Base-by-base conservation (phyloP, 1,139 yeast species). In the Zygoascus meyerae region DNA sequence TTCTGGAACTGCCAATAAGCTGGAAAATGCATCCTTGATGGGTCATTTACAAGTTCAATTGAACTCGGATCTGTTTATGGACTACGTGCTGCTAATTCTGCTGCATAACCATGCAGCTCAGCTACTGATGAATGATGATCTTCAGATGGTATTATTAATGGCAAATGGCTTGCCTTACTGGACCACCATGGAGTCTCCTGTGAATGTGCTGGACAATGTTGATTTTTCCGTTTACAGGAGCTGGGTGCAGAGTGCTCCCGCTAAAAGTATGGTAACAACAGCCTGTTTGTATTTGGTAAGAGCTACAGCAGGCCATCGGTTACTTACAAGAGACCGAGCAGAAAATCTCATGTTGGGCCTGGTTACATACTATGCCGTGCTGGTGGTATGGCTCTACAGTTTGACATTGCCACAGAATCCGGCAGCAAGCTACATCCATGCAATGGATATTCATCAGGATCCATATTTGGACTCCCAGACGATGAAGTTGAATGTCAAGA, bases 111-210 rank as follows among this genome's bases (percentile, higher is more conserved):
- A 59, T 50, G 54, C 64, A 10, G 54, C 59, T 7, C 55, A 55
- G 48, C 51, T 63, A 17, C 47, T 54, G 40, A 59, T 61, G 45
- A 60, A 58, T 47, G 65, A 61, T 41, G 66, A 63, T 38, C 45
- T 63, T 34, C 55, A 56, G 18, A 31, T 48, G 29, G 42, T 48
- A 12, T 34, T 46, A 28, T 17, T 28, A 11, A 47, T 41, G 8
- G 51, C 49, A 11, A 48, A 48, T 32, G 44, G 46, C 9, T 26
- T 48, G 35, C 49, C 47, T 12, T 34, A 33, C 29, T 43, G 44
- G 47, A 33, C 34, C 10, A 34, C 44, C 9, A 28, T 40, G 31
- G 35, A 39, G 34, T 21, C 35, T n/a, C 49, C 46, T 3, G 28
- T 32, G 16, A 37, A 40, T 34, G 15, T 46, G n/a, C 15, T 34